phyloP scores from a whole-genome alignment of 129 eudicot genomes.

The Escallonia rubra region DNA sequence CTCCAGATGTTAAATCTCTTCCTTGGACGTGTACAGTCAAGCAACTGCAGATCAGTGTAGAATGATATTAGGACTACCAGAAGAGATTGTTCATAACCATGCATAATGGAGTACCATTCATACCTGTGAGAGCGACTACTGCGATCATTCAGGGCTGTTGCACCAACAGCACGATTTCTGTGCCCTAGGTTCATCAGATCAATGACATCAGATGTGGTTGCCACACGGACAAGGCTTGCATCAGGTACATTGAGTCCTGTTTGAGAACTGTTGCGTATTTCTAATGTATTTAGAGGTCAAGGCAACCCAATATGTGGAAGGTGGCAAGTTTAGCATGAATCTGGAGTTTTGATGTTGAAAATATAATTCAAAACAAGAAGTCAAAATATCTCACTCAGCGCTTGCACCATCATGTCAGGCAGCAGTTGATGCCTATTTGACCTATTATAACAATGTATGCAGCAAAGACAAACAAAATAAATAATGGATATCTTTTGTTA shows the following conservation, averaged over 20 bases:
- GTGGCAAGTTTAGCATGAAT: too few species aligned
- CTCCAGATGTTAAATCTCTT: conserved; percentile 80
- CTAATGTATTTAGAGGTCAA: conserved; percentile 66
- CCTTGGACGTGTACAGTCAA: conserved; percentile 99
- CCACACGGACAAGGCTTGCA: conserved; percentile 78
- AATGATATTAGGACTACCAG: conserved; percentile 11
- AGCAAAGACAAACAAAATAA: not conserved
- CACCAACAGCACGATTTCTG: conserved; percentile 83
- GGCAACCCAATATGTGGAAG: conserved; percentile 19
- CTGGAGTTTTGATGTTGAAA: too few species aligned
- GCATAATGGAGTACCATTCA: not conserved
- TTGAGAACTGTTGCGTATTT: conserved; percentile 90
- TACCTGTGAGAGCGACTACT: conserved; percentile 99
- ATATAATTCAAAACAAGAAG: too few species aligned
- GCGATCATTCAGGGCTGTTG: conserved; percentile 97
- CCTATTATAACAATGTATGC: not conserved
- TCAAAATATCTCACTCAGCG: too few species aligned
- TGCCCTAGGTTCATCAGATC: conserved; percentile 83
- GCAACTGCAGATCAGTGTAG: conserved; percentile 50
- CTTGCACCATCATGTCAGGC: too few species aligned
- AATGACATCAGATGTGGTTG: conserved; percentile 81
- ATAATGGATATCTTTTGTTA: conserved; percentile 86
- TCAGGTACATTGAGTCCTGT: conserved; percentile 94
- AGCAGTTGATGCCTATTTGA: not conserved
- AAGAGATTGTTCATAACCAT: not conserved